These are phyloP conservation scores for Epichloe amarillans DNA, from an alignment of 2,329 filamentous ascomycete species.

Conservation along the genomic window DNA sequence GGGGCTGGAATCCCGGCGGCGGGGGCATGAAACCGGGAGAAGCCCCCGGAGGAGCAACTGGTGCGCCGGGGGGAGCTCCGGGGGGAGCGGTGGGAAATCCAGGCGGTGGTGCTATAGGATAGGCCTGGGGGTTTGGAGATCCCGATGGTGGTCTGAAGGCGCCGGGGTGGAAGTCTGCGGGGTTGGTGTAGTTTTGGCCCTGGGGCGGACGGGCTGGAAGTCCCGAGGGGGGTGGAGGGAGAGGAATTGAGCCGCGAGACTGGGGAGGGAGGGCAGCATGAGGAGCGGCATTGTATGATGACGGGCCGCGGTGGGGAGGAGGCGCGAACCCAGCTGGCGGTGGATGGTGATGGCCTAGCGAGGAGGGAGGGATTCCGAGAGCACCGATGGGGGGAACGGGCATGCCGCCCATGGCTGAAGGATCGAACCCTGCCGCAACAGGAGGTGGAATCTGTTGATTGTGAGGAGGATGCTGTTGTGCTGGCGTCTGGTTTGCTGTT, in stretches of 20 bases:
- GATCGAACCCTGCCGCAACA: slow-evolving; percentile 22
- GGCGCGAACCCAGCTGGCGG: slow-evolving; percentile 25
- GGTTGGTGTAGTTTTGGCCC: slow-evolving; percentile 32
- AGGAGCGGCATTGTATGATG: slow-evolving; percentile 19
- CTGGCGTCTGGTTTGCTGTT: slow-evolving; percentile 9
- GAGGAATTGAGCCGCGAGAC: slow-evolving; percentile 19
- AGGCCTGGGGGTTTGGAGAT: slow-evolving; percentile 26
- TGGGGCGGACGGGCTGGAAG: slow-evolving; percentile 37
- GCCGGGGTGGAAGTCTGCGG: slow-evolving; percentile 34
- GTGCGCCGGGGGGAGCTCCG: slow-evolving; percentile 14
- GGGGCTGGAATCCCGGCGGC: slow-evolving; percentile 32
- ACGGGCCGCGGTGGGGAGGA: slow-evolving; percentile 17
- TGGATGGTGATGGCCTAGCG: slow-evolving; percentile 9
- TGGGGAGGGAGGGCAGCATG: slow-evolving; percentile 9
- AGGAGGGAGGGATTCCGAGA: slow-evolving; percentile 12
- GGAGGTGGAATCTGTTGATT: slow-evolving; percentile 9
- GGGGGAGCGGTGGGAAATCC: slow-evolving; percentile 25
- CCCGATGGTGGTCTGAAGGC: slow-evolving; percentile 26
- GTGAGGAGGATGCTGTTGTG: slow-evolving; percentile 12
- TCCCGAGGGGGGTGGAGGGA: slow-evolving; percentile 38
- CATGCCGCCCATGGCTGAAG: slow-evolving; percentile 15
- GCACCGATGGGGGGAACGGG: slow-evolving; percentile 1
- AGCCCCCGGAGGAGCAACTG: slow-evolving; percentile 25
- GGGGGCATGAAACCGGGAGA: slow-evolving; percentile 29
- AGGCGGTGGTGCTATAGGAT: slow-evolving; percentile 25